Base-by-base conservation (phyloP, 106 monocot genomes). In the Platanthera guangdongensis region DNA sequence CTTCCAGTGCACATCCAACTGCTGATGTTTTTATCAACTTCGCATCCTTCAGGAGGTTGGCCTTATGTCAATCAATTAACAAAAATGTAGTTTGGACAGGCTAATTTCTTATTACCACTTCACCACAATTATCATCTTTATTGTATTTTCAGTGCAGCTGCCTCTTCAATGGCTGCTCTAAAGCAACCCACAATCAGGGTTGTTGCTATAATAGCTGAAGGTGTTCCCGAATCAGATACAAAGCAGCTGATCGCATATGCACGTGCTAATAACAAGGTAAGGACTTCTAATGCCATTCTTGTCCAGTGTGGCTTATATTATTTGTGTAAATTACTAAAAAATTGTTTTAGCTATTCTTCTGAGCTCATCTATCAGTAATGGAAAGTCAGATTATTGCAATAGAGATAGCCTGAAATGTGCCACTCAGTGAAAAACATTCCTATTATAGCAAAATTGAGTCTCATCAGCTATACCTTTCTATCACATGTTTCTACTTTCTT, bases 11-110 rank as follows among this genome's bases (percentile, higher is more conserved):
- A 68, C 97, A 94, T 74, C 91, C 97, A 71, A 97, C 94, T 74
- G 93, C 93, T 51, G 97, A 97, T 89, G 97, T 97, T 77, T 97
- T 97, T 55, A 97, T 93, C 77, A 97, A 97, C 84, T 93, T 97
- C 77, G 96, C 96, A 54, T 97, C 96, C 74, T 97, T 87, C 76
- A 89, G 96, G 77, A 97, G 96, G 96, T 93, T 67, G 47, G 78
- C 64, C 30, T 18, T 39, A 54, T 15, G 21, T 52, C 47, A 49
- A 54, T 47, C 30, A 46, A 32, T 32, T 32, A 2, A 32, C 2
- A 32, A 1, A 32, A 32, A 32, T 32, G 32, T 32, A 32, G 32
- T 32, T 32, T 32, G 32, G 32, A 32, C 32, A 32, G 1, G 32
- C 2, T 32, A 32, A 32, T 0, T 47, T 48, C 6, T 70, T 4